Conservation (phyloP, 805 yeast species). For the Yamadazyma phyllophila region DNA sequence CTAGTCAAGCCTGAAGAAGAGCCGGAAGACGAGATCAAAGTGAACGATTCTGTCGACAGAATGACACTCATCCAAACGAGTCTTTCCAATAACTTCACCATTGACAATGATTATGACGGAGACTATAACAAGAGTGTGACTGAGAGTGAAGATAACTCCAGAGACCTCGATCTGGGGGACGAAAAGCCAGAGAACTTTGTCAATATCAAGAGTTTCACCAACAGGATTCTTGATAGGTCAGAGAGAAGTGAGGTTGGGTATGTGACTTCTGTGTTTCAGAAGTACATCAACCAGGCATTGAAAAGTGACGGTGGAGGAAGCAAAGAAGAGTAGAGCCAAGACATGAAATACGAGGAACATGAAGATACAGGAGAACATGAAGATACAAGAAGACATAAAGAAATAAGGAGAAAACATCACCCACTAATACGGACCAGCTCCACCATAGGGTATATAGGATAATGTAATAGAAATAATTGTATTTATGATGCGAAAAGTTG, state of each 20-base stretch:
- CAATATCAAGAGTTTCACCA: slow-evolving; percentile 26
- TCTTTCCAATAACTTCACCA: slow-evolving; percentile 35
- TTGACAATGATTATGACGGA: slow-evolving; percentile 33
- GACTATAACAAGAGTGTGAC: slow-evolving; percentile 15
- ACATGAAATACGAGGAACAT: background rate
- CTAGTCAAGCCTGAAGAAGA: slow-evolving; percentile 62
- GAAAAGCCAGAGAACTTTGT: slow-evolving; percentile 19
- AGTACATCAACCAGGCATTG: slow-evolving; percentile 31
- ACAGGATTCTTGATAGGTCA: slow-evolving; percentile 14
- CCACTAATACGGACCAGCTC: no score
- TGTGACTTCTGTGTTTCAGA: slow-evolving; percentile 36
- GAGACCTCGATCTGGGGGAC: slow-evolving; percentile 2
- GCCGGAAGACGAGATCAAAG: slow-evolving; percentile 25
- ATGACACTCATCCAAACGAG: slow-evolving; percentile 36
- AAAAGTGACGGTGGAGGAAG: background rate
- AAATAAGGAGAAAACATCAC: no score
- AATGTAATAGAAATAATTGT: no score
- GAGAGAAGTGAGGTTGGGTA: slow-evolving; percentile 27
- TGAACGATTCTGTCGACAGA: slow-evolving; percentile 12
- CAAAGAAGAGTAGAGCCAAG: background rate
- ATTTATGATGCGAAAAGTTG: no score
- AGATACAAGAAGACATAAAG: no score
- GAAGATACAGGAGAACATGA: no score
- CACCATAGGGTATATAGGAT: no score
- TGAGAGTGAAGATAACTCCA: slow-evolving; percentile 17